Conservation (phyloP, 345 rosid genomes). For the Crucihimalaya himalaica region DNA sequence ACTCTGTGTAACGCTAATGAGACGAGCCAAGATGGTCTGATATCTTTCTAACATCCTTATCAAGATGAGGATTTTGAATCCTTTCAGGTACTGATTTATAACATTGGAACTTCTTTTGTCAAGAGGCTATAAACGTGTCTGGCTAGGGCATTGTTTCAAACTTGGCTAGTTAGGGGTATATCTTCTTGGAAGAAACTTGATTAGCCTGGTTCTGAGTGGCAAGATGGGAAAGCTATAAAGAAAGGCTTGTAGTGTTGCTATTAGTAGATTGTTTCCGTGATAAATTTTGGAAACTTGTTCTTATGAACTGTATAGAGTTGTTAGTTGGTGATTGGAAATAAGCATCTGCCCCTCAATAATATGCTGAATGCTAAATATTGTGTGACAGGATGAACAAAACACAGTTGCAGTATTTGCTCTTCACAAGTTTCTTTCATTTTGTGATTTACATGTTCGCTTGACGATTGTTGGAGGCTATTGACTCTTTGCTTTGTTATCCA, state of each 20-base stretch:
- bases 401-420: neutral
- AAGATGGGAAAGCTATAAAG: neutral
- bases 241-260: neutral
- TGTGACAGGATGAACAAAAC: neutral
- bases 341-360: neutral
- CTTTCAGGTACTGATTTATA: neutral
- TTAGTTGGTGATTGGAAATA: neutral
- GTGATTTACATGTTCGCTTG: neutral
- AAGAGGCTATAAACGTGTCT: neutral
- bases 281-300: neutral
- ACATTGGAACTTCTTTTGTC: conserved; percentile 10
- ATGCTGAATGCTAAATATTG: neutral
- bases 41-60: neutral
- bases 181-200: conserved; percentile 1
- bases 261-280: neutral
- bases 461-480: too few relatives aligned
- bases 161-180: neutral
- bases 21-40: neutral
- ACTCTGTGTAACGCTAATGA: neutral
- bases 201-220: neutral
- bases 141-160: neutral
- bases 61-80: neutral
- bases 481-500: too few relatives aligned
- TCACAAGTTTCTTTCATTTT: neutral
- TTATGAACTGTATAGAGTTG: neutral